Percentiles rank a stretch among this genome's conserved stretches.
Evolutionary conservation across 768 basidiomycete species (phyloP).

Genomic region (Boletus sensibilis): DNA sequence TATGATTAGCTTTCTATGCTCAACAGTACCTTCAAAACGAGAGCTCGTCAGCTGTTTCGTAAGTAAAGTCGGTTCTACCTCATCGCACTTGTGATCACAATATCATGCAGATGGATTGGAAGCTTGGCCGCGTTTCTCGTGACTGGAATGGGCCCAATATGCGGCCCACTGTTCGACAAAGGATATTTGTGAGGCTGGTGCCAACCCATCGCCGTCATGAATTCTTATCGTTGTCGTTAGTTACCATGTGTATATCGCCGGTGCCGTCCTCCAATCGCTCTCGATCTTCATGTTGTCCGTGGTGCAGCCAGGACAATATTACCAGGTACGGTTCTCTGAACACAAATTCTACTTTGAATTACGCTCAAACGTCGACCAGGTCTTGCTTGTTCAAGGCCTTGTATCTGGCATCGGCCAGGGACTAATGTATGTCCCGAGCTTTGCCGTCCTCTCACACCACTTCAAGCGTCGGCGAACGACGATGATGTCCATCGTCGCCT

Average conservation of each 20-base stretch:
- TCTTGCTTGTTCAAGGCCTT: constrained; percentile 48
- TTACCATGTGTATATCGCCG: constrained; percentile 21
- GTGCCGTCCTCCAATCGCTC: constrained; percentile 28
- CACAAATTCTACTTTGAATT: neutral
- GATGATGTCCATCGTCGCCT: constrained; percentile 45
- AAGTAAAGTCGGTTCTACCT: neutral
- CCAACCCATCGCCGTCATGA: no score
- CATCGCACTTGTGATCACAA: neutral
- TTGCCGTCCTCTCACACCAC: constrained; percentile 44
- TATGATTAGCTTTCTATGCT: constrained; percentile 21
- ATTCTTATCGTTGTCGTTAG: constrained; percentile 1
- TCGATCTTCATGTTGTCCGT: constrained; percentile 41
- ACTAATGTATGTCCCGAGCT: constrained; percentile 43
- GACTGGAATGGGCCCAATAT: constrained; percentile 21
- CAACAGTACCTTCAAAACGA: constrained; percentile 20
- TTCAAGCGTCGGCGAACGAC: constrained; percentile 42
- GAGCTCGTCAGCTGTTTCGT: constrained; percentile 28
- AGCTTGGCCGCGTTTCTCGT: constrained; percentile 19
- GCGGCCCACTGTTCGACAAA: constrained; percentile 26
- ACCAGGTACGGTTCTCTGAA: constrained; percentile 28
- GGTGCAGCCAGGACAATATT: constrained; percentile 34
- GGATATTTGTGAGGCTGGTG: constrained; percentile 27
- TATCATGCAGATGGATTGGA: constrained; percentile 28
- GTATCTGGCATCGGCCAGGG: constrained; percentile 42
- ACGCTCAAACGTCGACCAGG: constrained; percentile 17